These are phyloP conservation scores for Paecilomyces dactylethromorphus DNA, from an alignment of 2,329 filamentous ascomycete species.

Conservation along the genomic window DNA sequence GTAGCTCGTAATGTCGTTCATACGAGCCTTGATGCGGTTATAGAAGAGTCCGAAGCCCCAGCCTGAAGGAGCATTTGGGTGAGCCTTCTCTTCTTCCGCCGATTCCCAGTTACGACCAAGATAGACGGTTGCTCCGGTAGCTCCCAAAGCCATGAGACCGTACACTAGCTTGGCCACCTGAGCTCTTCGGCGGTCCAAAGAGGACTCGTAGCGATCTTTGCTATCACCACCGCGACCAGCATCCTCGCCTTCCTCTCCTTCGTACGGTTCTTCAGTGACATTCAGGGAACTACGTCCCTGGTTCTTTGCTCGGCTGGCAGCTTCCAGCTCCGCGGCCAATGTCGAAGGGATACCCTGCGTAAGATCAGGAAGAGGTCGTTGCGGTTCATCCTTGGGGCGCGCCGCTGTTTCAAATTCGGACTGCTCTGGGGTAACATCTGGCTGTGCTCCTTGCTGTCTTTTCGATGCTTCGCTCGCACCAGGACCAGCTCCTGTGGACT, in stretches of 20 bases:
- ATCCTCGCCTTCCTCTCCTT: conserved; percentile 41
- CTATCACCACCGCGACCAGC: conserved; percentile 54
- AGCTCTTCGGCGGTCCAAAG: conserved; percentile 74
- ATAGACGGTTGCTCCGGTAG: conserved; percentile 59
- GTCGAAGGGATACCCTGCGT: conserved; percentile 94
- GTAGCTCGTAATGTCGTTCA: conserved; percentile 72
- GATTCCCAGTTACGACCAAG: conserved; percentile 81
- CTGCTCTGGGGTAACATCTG: conserved; percentile 24
- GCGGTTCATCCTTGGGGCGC: conserved; percentile 31
- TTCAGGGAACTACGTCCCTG: conserved; percentile 36
- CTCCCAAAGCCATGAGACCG: conserved; percentile 50
- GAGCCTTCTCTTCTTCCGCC: conserved; percentile 62
- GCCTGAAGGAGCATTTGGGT: conserved; percentile 70
- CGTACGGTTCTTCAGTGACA: conserved; percentile 46
- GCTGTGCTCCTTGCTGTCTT: conserved; percentile 2
- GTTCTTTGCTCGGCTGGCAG: conserved; percentile 33
- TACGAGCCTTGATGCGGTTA: conserved; percentile 68
- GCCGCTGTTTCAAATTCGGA: conserved; percentile 30
- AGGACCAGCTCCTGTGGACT: conserved; percentile 17
- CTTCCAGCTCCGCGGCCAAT: conserved; percentile 66
- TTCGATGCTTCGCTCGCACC: conserved; percentile 13
- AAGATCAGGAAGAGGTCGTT: conserved; percentile 74
- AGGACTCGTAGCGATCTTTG: conserved; percentile 81
- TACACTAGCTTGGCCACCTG: conserved; percentile 72
- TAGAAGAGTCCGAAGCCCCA: conserved; percentile 73